Conservation (phyloP, 257 asterid genomes). For the Schizonepeta tenuifolia region DNA sequence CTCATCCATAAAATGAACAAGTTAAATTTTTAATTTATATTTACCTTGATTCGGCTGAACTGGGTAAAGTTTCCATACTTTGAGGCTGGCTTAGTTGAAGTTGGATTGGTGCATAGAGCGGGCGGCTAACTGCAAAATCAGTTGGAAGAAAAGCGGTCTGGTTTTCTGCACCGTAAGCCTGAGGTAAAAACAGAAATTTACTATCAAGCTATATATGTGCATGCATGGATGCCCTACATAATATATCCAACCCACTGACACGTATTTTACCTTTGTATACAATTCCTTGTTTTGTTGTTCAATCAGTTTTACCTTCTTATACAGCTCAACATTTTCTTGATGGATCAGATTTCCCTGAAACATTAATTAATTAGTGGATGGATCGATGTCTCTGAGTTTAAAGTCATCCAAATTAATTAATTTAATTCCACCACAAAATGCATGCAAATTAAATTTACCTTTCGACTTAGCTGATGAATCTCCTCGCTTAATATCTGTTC, state of each 20-base stretch:
- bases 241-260: not conserved
- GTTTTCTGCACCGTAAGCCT: constrained; percentile 57
- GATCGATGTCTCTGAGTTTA: no score
- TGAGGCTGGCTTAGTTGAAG: constrained; percentile 71
- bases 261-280: constrained; percentile 48
- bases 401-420: no score
- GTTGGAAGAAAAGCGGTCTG: constrained; percentile 37
- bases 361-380: not conserved
- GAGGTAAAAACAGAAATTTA: constrained; percentile 5
- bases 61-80: constrained; percentile 26
- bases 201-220: no score
- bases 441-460: constrained; percentile 59
- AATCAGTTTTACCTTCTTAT: constrained; percentile 70
- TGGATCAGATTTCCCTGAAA: constrained; percentile 71
- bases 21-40: not conserved
- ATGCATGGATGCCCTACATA: not conserved
- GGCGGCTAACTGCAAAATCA: constrained; percentile 29
- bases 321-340: constrained; percentile 77
- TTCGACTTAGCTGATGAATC: constrained; percentile 63
- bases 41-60: constrained; percentile 52
- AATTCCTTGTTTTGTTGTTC: constrained; percentile 56
- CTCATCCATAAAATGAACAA: no score
- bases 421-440: no score
- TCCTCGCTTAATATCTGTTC: constrained; percentile 63
- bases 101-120: constrained; percentile 42